Evolutionary conservation across 176 grass and related monocot species (phyloP).

Genomic region (Raddia distichophylla): DNA sequence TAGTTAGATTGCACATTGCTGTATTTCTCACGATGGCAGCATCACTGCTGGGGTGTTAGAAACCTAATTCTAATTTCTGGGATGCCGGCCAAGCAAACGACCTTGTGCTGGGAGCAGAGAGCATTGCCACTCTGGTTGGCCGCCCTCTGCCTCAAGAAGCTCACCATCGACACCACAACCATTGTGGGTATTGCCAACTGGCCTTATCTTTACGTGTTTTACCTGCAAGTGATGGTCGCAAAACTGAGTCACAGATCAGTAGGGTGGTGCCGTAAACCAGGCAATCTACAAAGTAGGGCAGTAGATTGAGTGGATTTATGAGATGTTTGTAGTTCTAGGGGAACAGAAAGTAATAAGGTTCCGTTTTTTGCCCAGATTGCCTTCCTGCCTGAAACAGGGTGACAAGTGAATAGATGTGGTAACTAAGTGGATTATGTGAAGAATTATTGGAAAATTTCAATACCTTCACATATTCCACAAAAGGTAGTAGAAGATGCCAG

Average conservation of each 20-base stretch:
- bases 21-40: slow-evolving; percentile 4
- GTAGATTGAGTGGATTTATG: not conserved
- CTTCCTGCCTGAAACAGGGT: not conserved
- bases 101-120: slow-evolving; percentile 72
- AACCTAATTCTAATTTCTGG: slow-evolving; percentile 32
- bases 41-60: not conserved
- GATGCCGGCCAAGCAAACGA: slow-evolving; percentile 61
- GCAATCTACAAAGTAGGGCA: slow-evolving; percentile 6
- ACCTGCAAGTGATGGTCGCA: slow-evolving; percentile 59
- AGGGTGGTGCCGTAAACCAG: not conserved
- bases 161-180: slow-evolving; percentile 83
- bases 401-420: not conserved
- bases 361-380: not conserved
- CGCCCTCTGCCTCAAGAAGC: slow-evolving; percentile 60
- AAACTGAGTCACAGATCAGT: not conserved
- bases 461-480: slow-evolving; percentile 98
- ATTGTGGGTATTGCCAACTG: slow-evolving; percentile 62
- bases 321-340: not conserved
- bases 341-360: not conserved
- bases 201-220: slow-evolving; percentile 71
- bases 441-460: not conserved
- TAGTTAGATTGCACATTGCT: not conserved
- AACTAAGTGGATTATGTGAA: not conserved
- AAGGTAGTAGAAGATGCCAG: slow-evolving; percentile 78
- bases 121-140: slow-evolving; percentile 58